Percentiles rank a stretch among this genome's conserved stretches.
phyloP scores from a whole-genome alignment of 1,284 basidiomycete species.

The Microbotryomycetes sp. region DNA sequence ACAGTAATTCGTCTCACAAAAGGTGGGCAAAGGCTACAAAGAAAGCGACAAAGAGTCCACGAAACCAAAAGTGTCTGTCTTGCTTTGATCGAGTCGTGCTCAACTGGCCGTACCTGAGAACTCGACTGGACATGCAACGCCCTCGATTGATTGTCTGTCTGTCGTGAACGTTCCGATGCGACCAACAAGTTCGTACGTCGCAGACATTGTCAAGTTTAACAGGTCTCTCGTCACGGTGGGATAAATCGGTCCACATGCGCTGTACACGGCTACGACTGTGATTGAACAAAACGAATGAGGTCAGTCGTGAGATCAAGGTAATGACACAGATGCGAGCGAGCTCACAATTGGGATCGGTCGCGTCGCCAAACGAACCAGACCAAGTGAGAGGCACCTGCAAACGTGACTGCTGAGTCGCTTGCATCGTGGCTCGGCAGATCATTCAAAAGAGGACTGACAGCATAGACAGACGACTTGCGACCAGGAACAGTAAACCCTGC shows the following conservation, averaged over 20 bases:
- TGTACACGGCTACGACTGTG: not conserved
- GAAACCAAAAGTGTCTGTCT: too few relatives aligned
- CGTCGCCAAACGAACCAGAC: constrained; percentile 1
- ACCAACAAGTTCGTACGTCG: not conserved
- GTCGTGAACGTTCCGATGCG: not conserved
- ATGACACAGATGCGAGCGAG: not conserved
- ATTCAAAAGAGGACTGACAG: not conserved
- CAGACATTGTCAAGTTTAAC: not conserved
- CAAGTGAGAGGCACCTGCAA: not conserved
- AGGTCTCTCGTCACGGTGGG: not conserved
- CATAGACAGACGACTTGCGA: not conserved
- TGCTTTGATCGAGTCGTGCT: too few relatives aligned
- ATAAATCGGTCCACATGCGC: not conserved
- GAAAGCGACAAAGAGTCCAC: too few relatives aligned
- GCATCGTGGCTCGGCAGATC: too few relatives aligned
- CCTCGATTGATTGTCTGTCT: not conserved
- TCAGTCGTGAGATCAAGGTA: not conserved
- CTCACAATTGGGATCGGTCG: constrained; percentile 1
- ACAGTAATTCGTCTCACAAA: too few relatives aligned
- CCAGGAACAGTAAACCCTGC: not conserved
- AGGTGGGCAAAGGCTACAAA: too few relatives aligned
- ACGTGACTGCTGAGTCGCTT: not conserved
- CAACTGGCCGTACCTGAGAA: not conserved
- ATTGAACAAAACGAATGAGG: too few relatives aligned
- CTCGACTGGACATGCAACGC: not conserved